Evolutionary conservation across 257 asterid species (phyloP).

Genomic region (Gynochthodes officinalis): DNA sequence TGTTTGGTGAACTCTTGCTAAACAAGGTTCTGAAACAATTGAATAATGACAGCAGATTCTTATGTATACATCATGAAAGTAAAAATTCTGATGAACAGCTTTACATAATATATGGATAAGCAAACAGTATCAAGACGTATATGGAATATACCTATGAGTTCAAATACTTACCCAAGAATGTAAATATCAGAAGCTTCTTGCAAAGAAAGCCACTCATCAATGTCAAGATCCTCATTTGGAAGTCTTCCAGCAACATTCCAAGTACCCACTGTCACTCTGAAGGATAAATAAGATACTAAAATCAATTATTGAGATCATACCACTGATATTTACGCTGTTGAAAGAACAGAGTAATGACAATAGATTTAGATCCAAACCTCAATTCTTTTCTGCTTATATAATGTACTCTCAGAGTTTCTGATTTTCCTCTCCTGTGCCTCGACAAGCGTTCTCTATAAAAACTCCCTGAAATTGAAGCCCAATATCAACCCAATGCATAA

Average conservation of each 20-base stretch:
- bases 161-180: slow-evolving; percentile 65
- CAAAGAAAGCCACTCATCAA: slow-evolving; percentile 82
- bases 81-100: not conserved
- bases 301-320: not conserved
- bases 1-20: not conserved
- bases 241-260: slow-evolving; percentile 91
- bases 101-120: not conserved
- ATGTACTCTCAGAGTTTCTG: slow-evolving; percentile 77
- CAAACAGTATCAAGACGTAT: not conserved
- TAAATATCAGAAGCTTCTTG: slow-evolving; percentile 84
- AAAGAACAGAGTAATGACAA: not conserved
- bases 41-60: not conserved
- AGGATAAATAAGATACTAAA: not conserved
- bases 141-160: not conserved
- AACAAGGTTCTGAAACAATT: not conserved
- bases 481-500: slow-evolving; percentile 11
- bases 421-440: slow-evolving; percentile 84
- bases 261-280: slow-evolving; percentile 77
- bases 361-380: slow-evolving; percentile 62
- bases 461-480: slow-evolving; percentile 38
- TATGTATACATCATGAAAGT: not conserved
- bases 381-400: slow-evolving; percentile 84
- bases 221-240: slow-evolving; percentile 68
- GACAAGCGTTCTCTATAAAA: slow-evolving; percentile 27
- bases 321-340: not conserved